These are phyloP conservation scores for Pseudogymnoascus sp. DNA, from an alignment of 2,329 filamentous ascomycete species.

Conservation along the genomic window DNA sequence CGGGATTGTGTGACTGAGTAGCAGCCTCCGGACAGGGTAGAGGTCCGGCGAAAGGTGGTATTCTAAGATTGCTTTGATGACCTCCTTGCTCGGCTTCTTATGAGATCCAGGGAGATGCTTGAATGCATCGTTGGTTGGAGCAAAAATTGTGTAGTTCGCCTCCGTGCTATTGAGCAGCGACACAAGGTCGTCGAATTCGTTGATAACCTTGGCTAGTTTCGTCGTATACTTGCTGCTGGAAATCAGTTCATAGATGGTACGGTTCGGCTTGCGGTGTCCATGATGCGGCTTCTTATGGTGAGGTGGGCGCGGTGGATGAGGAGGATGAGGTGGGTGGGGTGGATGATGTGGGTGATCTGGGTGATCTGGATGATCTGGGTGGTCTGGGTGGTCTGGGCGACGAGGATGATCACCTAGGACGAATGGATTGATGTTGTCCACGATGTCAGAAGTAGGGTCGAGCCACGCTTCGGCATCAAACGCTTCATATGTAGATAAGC, in stretches of 20 bases:
- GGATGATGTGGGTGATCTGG: conserved; percentile 17
- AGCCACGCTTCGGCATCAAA: conserved; percentile 28
- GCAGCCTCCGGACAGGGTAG: conserved; percentile 58
- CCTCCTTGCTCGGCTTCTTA: conserved; percentile 60
- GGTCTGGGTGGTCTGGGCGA: background rate
- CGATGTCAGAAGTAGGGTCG: conserved; percentile 28
- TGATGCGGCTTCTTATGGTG: conserved; percentile 23
- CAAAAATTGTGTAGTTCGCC: conserved; percentile 72
- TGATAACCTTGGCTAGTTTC: conserved; percentile 67
- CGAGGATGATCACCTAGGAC: conserved; percentile 12
- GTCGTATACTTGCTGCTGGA: conserved; percentile 67
- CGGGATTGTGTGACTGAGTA: conserved; percentile 66
- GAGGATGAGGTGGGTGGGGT: conserved; percentile 26
- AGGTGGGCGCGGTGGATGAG: conserved; percentile 23
- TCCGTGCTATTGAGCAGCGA: conserved; percentile 65
- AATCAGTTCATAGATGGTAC: conserved; percentile 76
- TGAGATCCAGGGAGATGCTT: conserved; percentile 46
- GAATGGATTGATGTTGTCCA: conserved; percentile 27
- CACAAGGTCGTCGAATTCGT: conserved; percentile 64
- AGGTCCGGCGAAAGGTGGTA: conserved; percentile 69
- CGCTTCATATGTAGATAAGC: conserved; percentile 22
- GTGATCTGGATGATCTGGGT: background rate
- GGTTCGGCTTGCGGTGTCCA: conserved; percentile 43
- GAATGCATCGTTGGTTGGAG: conserved; percentile 71
- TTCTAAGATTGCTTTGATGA: conserved; percentile 58